Conservation (phyloP, 2,329 filamentous ascomycete genomes). For the Arthrobotrys conoides region DNA sequence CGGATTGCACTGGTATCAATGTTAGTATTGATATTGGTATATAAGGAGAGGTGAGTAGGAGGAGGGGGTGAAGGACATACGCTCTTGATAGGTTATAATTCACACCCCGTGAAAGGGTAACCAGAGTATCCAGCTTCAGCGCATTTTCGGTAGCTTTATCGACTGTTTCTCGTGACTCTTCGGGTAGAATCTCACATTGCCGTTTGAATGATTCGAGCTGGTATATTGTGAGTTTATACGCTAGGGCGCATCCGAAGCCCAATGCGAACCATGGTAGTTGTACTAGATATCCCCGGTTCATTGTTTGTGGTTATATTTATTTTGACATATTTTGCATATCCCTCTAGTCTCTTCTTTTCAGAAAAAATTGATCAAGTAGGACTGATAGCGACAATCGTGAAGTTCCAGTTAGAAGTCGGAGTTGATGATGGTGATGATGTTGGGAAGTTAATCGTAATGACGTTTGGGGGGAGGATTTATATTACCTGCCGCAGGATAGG, state of each 20-base stretch:
- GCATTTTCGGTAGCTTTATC: slow-evolving; percentile 59
- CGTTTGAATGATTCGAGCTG: slow-evolving; percentile 55
- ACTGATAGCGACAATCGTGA: too few species aligned
- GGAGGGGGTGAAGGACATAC: slow-evolving; percentile 12
- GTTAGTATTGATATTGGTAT: slow-evolving; percentile 15
- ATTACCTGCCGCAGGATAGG: background rate
- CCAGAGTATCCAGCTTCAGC: slow-evolving; percentile 52
- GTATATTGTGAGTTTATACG: slow-evolving; percentile 51
- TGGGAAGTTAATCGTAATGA: background rate
- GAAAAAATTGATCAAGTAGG: background rate
- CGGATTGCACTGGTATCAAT: slow-evolving; percentile 46
- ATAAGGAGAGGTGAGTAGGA: background rate
- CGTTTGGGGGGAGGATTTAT: background rate
- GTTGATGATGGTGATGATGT: slow-evolving; percentile 2
- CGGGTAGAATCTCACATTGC: slow-evolving; percentile 53
- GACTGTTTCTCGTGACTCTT: slow-evolving; percentile 55
- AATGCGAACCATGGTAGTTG: slow-evolving; percentile 53
- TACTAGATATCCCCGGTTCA: slow-evolving; percentile 38
- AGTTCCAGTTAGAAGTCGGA: background rate
- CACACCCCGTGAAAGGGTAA: slow-evolving; percentile 40
- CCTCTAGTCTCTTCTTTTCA: background rate
- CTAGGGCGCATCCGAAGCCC: slow-evolving; percentile 47
- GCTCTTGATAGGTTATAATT: slow-evolving; percentile 59
- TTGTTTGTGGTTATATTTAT: background rate
- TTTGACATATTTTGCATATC: background rate